These are phyloP conservation scores for Penicillium cataractarum DNA, from an alignment of 495 filamentous ascomycete genomes.

Conservation along the genomic window DNA sequence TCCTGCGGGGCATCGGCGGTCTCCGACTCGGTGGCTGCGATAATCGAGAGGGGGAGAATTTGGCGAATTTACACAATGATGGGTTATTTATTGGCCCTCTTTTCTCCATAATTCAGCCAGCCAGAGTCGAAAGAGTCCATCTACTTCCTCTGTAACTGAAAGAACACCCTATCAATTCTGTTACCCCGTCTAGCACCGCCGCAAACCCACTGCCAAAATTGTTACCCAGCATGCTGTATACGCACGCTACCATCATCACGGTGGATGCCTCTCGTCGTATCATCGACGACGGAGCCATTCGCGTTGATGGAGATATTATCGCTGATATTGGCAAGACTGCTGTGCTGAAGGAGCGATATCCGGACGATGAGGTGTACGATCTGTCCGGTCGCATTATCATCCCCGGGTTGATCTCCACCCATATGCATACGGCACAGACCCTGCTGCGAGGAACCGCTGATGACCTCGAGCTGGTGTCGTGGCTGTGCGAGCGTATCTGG, in stretches of 20 bases:
- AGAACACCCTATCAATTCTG: background rate
- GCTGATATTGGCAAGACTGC: conserved; percentile 46
- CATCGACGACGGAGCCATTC: conserved; percentile 49
- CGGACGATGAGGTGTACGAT: conserved; percentile 35
- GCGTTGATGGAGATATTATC: conserved; percentile 40
- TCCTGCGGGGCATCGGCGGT: conserved; percentile 11
- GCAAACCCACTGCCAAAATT: conserved; percentile 4
- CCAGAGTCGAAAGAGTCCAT: background rate
- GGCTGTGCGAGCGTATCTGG: conserved; percentile 54
- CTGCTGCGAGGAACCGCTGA: conserved; percentile 52
- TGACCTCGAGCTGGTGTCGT: conserved; percentile 48
- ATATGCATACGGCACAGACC: conserved; percentile 55
- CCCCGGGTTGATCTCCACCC: conserved; percentile 52
- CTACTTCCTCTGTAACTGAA: no score
- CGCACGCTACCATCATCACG: conserved; percentile 50
- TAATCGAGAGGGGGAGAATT: background rate
- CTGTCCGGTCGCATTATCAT: conserved; percentile 48
- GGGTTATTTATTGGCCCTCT: background rate
- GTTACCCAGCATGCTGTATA: conserved; percentile 35
- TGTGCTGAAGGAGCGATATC: conserved; percentile 26
- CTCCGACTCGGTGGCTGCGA: background rate
- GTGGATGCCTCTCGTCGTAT: conserved; percentile 47
- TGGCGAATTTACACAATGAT: background rate
- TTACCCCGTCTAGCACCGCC: conserved; percentile 1
- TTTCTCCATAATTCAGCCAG: background rate